Percentiles rank a stretch among this genome's conserved stretches.
phyloP scores from a whole-genome alignment of 2,329 filamentous ascomycete species.

The Plenodomus biglobosus region DNA sequence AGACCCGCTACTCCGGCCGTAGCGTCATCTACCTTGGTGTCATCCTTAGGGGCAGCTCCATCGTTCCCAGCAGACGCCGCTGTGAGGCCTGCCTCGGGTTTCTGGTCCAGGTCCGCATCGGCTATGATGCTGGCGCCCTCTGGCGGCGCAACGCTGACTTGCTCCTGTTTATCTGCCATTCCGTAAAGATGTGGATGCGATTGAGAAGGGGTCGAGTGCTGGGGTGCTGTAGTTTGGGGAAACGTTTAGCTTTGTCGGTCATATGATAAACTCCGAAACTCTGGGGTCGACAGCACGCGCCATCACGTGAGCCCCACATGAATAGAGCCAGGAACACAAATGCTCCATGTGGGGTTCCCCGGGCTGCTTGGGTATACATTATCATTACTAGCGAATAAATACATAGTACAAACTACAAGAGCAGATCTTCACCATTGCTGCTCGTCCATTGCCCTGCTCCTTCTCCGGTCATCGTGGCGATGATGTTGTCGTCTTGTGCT shows the following conservation, averaged over 20 bases:
- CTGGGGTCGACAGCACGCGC: slow-evolving; percentile 11
- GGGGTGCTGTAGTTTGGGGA: slow-evolving; percentile 3
- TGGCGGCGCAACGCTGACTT: slow-evolving; percentile 11
- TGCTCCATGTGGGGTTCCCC: not conserved
- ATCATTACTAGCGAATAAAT: too few species aligned
- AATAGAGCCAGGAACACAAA: not conserved
- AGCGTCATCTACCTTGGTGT: slow-evolving; percentile 19
- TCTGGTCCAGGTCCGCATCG: slow-evolving; percentile 17
- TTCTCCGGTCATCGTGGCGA: too few species aligned
- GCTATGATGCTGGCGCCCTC: slow-evolving; percentile 15
- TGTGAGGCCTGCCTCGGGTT: slow-evolving; percentile 12
- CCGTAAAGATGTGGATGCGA: slow-evolving; percentile 1
- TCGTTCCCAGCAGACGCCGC: slow-evolving; percentile 17
- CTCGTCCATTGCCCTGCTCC: too few species aligned
- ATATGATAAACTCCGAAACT: slow-evolving; percentile 14
- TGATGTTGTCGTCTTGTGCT: too few species aligned
- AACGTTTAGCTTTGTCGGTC: slow-evolving; percentile 9
- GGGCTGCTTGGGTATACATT: too few species aligned
- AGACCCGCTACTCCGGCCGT: slow-evolving; percentile 19
- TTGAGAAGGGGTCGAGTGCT: not conserved
- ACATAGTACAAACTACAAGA: too few species aligned
- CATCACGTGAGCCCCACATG: slow-evolving; percentile 11
- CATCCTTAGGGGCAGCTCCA: slow-evolving; percentile 12
- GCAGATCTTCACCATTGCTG: too few species aligned
- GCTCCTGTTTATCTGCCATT: slow-evolving; percentile 24